phyloP scores from a whole-genome alignment of 176 grass and related monocot species.

The Miscanthus lutarioriparius region DNA sequence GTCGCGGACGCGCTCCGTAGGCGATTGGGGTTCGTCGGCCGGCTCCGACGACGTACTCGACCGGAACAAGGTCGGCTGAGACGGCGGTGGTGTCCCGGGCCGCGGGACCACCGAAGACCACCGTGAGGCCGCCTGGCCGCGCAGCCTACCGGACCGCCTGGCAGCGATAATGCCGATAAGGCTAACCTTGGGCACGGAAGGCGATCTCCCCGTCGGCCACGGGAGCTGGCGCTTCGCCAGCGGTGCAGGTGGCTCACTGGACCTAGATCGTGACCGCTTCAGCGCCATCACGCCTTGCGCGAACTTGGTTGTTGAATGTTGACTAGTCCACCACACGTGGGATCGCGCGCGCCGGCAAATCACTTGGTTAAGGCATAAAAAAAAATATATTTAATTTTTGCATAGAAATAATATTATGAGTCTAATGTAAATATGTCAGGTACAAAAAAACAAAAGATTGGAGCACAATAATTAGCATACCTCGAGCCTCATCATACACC shows the following conservation, averaged over 20 bases:
- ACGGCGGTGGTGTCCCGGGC: neutral
- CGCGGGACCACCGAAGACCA: neutral
- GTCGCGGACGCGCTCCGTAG: neutral
- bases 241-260: neutral
- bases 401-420: too few relatives aligned
- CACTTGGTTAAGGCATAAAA: too few relatives aligned
- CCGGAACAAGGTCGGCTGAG: neutral
- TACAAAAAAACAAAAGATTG: too few relatives aligned
- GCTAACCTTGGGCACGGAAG: neutral
- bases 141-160: neutral
- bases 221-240: neutral
- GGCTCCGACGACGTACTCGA: slow-evolving; percentile 6
- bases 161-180: neutral
- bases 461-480: too few relatives aligned
- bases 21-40: neutral
- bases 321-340: too few relatives aligned
- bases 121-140: neutral
- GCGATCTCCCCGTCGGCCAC: neutral
- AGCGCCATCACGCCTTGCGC: neutral
- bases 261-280: neutral
- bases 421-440: too few relatives aligned
- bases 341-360: too few relatives aligned
- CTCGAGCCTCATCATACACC: too few relatives aligned
- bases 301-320: too few relatives aligned
- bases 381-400: too few relatives aligned